Evolutionary conservation across 768 basidiomycete genomes (phyloP), one percentile per base, ranked within the genome.

Genomic region (Lentinula guzmanii): DNA sequence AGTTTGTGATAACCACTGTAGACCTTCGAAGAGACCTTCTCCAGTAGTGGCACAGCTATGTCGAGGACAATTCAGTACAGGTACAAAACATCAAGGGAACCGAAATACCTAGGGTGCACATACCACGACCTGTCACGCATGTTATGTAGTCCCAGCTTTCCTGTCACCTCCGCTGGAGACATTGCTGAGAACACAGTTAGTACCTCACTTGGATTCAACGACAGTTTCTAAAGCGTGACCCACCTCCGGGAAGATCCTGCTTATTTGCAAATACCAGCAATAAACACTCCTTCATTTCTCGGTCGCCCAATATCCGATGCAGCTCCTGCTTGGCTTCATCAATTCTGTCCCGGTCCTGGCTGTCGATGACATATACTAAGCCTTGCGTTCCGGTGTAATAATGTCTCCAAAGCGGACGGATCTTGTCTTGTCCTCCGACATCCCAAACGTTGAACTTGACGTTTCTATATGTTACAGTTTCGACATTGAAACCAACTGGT

Each of bases 401-500:
- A 76, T 98, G 96, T 76, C 96, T 84, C 96, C 96, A 98, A 45
- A 98, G 80, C 28, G 96, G 96, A 55, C 96, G 84, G 70, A 98
- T 98, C 83, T 98, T 98, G 80, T 98, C 96, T 77, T 98, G 96
- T n/a, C 96, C 96, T 68, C 96, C 96, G 43, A 98, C 96, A 71
- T 97, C 94, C 93, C 94, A 91, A 6, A 92, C 89, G 66, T 93
- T 93, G 79, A 93, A 94, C 72, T 92, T 92, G 70, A 93, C 95
- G 64, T 98, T 98, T 83, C 97, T 97, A 79, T 98, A 98, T 52
- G 95, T 97, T 58, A 98, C 96, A 3, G 96, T 98, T 77, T 98
- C 96, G 63, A 98, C 96, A 70, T 98, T 98, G 85, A 98, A 98
- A 24, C 96, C 96, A 71, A 97, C 94, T 93, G 5, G 68, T 34